Conservation (phyloP, 2,329 filamentous ascomycete genomes). For the Gremmenia infestans region DNA sequence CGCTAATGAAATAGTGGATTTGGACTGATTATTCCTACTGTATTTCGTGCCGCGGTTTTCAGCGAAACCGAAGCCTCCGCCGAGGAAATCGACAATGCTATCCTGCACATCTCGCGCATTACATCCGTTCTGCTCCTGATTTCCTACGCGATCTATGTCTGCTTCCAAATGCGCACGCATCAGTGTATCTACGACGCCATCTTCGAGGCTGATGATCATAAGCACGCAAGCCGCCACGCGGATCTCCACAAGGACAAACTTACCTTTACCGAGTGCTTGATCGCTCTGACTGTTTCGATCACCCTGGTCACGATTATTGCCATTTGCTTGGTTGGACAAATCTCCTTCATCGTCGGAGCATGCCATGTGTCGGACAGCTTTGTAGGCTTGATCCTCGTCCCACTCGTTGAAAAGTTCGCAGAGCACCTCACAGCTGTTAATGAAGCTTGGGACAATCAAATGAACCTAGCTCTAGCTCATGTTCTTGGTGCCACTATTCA, state of each 20-base stretch:
- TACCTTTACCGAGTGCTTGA: conserved; percentile 66
- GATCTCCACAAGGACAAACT: conserved; percentile 61
- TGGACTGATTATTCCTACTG: conserved; percentile 38
- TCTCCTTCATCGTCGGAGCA: conserved; percentile 53
- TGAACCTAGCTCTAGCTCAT: conserved; percentile 80
- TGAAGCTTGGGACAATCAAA: conserved; percentile 77
- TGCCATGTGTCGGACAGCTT: conserved; percentile 52
- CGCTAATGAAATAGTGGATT: conserved; percentile 37
- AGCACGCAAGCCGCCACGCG: conserved; percentile 58
- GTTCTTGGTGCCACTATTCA: conserved; percentile 84
- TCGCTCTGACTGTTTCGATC: conserved; percentile 61
- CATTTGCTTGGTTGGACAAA: conserved; percentile 68
- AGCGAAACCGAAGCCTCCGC: conserved; percentile 29
- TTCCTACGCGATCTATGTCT: conserved; percentile 62
- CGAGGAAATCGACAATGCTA: conserved; percentile 44
- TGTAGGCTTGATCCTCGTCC: conserved; percentile 69
- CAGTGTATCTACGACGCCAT: conserved; percentile 72
- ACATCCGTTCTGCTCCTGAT: conserved; percentile 66
- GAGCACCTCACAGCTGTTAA: conserved; percentile 82
- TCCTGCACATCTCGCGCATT: conserved; percentile 63
- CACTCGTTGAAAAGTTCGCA: conserved; percentile 79
- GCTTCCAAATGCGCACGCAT: conserved; percentile 72
- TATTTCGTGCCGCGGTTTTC: conserved; percentile 46
- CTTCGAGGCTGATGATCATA: conserved; percentile 64
- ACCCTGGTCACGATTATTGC: conserved; percentile 69